Percentiles rank a stretch among this genome's conserved stretches.
These are phyloP conservation scores for Polychytrium aggregatum DNA, from an alignment of 192 early-diverging fungal genomes.

Conservation along the genomic window DNA sequence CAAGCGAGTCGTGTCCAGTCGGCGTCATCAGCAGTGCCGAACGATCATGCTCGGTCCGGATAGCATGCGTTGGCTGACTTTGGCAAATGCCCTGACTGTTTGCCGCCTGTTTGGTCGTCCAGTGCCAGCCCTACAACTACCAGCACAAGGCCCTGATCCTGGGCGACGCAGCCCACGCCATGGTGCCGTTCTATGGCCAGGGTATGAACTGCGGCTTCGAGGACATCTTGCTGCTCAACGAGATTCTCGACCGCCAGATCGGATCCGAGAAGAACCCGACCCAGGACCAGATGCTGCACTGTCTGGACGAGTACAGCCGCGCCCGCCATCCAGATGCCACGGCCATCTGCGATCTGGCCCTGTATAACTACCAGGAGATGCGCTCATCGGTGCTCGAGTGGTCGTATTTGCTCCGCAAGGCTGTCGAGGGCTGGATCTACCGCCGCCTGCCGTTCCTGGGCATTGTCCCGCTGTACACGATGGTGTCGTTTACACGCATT, in stretches of 20 bases:
- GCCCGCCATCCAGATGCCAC: slow-evolving; percentile 61
- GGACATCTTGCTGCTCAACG: slow-evolving; percentile 66
- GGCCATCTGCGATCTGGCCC: slow-evolving; percentile 85
- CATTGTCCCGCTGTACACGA: slow-evolving; percentile 87
- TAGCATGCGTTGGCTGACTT: too few relatives aligned
- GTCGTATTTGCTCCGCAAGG: slow-evolving; percentile 65
- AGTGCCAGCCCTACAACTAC: slow-evolving; percentile 78
- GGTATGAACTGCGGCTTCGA: slow-evolving; percentile 99
- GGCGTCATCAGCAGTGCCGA: too few relatives aligned
- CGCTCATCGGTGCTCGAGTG: slow-evolving; percentile 64
- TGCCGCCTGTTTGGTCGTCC: not conserved
- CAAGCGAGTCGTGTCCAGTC: too few relatives aligned
- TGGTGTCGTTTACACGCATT: slow-evolving; percentile 86
- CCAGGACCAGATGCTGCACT: slow-evolving; percentile 29
- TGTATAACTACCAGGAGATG: slow-evolving; percentile 96
- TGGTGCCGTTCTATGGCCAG: slow-evolving; percentile 95
- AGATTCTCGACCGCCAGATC: slow-evolving; percentile 28
- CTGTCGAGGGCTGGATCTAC: slow-evolving; percentile 68
- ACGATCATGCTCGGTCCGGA: too few relatives aligned
- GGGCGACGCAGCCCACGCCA: slow-evolving; percentile 93
- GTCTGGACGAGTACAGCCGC: slow-evolving; percentile 63
- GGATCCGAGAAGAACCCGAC: slow-evolving; percentile 18
- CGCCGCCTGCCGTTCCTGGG: slow-evolving; percentile 43
- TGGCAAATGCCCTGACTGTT: too few relatives aligned
- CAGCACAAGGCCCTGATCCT: slow-evolving; percentile 64